Conservation (phyloP, 2,329 filamentous ascomycete species). For the Fusarium sp. region DNA sequence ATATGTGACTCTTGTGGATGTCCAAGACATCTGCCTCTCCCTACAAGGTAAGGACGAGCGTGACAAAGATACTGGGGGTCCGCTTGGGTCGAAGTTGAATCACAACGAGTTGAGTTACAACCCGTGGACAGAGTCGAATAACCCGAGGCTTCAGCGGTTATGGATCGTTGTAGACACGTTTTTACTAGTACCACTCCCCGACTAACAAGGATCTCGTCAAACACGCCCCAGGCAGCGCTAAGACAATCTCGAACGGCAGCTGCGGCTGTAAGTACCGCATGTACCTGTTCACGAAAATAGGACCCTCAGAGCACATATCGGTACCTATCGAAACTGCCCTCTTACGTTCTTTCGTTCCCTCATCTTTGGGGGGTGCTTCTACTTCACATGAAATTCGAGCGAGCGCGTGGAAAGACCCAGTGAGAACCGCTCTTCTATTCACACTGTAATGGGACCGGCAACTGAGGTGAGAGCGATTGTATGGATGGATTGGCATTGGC, state of each 20-base stretch:
- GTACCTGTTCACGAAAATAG: constrained; percentile 32
- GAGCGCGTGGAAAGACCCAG: constrained; percentile 13
- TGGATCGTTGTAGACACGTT: background rate
- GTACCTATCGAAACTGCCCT: background rate
- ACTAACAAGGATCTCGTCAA: background rate
- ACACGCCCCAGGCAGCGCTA: constrained; percentile 9
- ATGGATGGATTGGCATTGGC: background rate
- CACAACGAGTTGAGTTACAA: background rate
- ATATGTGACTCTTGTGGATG: background rate
- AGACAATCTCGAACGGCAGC: constrained; percentile 15
- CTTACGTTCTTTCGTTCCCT: background rate
- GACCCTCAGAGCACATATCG: background rate
- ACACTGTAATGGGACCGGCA: constrained; percentile 18
- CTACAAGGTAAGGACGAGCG: background rate
- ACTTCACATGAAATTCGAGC: background rate
- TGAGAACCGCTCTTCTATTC: constrained; percentile 12
- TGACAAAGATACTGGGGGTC: background rate
- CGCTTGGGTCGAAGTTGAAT: background rate
- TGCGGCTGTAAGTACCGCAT: constrained; percentile 46
- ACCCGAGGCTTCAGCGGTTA: background rate
- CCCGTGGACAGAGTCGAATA: background rate
- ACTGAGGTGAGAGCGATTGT: background rate
- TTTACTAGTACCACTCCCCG: constrained; percentile 10
- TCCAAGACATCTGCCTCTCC: background rate
- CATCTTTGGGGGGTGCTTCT: background rate